A percentile compares a stretch with the other conserved stretches of the same genome.
Evolutionary conservation across 2,329 filamentous ascomycete genomes (phyloP).

Genomic region (Plectosphaerella plurivora): DNA sequence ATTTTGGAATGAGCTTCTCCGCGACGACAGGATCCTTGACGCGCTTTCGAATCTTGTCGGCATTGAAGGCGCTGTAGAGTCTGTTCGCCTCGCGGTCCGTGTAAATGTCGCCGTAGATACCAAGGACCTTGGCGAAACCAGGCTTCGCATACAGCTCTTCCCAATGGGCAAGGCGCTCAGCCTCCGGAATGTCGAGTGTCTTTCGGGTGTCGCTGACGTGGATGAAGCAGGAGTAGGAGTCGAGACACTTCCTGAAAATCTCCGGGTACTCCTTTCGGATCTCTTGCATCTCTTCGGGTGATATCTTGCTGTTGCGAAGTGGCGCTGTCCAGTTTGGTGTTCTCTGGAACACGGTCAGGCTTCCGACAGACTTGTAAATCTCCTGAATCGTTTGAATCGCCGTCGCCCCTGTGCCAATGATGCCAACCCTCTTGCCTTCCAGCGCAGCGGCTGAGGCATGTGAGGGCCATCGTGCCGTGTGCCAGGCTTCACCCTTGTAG

Average conservation of each 20-base stretch:
- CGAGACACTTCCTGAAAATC: slow-evolving; percentile 20
- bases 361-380: slow-evolving; percentile 20
- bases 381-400: slow-evolving; percentile 24
- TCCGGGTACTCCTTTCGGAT: slow-evolving; percentile 16
- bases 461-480: slow-evolving; percentile 8
- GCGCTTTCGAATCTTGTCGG: slow-evolving; percentile 27
- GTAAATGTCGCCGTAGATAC: slow-evolving; percentile 17
- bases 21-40: slow-evolving; percentile 28
- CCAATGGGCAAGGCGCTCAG: slow-evolving; percentile 19
- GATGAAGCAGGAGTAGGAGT: slow-evolving; percentile 19
- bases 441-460: too few species aligned
- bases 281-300: slow-evolving; percentile 7
- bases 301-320: slow-evolving; percentile 18
- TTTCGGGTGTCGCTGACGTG: slow-evolving; percentile 10
- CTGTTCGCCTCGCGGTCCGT: slow-evolving; percentile 21
- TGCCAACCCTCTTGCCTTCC: slow-evolving; percentile 18
- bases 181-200: slow-evolving; percentile 18
- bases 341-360: slow-evolving; percentile 24
- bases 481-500: slow-evolving; percentile 12
- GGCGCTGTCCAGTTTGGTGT: slow-evolving; percentile 21
- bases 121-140: slow-evolving; percentile 29
- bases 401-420: slow-evolving; percentile 27
- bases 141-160: slow-evolving; percentile 26
- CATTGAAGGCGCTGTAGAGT: slow-evolving; percentile 21
- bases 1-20: slow-evolving; percentile 27